A percentile compares a stretch with the other conserved stretches of the same genome.
phyloP scores from a whole-genome alignment of 2,329 filamentous ascomycete genomes.

The Fusarium brachygibbosum region DNA sequence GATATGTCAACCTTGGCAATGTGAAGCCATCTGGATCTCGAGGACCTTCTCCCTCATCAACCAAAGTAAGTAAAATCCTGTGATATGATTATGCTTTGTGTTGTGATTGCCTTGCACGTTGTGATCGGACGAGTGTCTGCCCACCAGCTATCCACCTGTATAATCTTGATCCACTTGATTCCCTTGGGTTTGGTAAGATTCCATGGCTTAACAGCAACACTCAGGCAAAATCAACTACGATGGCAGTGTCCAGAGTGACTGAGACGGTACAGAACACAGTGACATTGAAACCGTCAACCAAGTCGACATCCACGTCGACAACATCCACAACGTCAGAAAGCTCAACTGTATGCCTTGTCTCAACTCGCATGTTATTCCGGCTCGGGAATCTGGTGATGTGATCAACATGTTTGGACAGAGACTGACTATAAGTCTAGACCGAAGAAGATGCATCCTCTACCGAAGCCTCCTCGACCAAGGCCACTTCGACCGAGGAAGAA shows the following conservation, averaged over 20 bases:
- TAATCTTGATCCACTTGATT: slow-evolving; percentile 22
- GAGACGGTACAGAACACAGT: slow-evolving; percentile 55
- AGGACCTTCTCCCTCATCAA: slow-evolving; percentile 45
- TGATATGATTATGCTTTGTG: slow-evolving; percentile 30
- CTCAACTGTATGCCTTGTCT: slow-evolving; percentile 57
- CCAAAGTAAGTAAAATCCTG: slow-evolving; percentile 49
- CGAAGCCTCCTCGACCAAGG: slow-evolving; percentile 3
- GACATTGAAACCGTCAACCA: slow-evolving; percentile 40
- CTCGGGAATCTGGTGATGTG: slow-evolving; percentile 41
- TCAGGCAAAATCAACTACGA: slow-evolving; percentile 48
- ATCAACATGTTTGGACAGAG: slow-evolving; percentile 12
- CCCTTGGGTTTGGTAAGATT: slow-evolving; percentile 43
- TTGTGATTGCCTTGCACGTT: slow-evolving; percentile 37
- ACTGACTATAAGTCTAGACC: slow-evolving; percentile 40
- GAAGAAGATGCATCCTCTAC: slow-evolving; percentile 42
- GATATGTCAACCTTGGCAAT: slow-evolving; percentile 71
- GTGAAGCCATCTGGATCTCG: slow-evolving; percentile 69
- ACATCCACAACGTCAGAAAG: slow-evolving; percentile 49
- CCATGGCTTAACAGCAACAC: slow-evolving; percentile 48
- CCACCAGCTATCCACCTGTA: slow-evolving; percentile 24
- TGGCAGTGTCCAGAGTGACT: slow-evolving; percentile 53
- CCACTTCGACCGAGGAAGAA: slow-evolving; percentile 7
- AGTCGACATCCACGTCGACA: slow-evolving; percentile 42
- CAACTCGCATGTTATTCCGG: slow-evolving; percentile 30
- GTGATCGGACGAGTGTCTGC: slow-evolving; percentile 47